Percentiles rank a stretch among this genome's conserved stretches.
phyloP scores from a whole-genome alignment of 2,329 filamentous ascomycete genomes.

The Exophiala sp. region DNA sequence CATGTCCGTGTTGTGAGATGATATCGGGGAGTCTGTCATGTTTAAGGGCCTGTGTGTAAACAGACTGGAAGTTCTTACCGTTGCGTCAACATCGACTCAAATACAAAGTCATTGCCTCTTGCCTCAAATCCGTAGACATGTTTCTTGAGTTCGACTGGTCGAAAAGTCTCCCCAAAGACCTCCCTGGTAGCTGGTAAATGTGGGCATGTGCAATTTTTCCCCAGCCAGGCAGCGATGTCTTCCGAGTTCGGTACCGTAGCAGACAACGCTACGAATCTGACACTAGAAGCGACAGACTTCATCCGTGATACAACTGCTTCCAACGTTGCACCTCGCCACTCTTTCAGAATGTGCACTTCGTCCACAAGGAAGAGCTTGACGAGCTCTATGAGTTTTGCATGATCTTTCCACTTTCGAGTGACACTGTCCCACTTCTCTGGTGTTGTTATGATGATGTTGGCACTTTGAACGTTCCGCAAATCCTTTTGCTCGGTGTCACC shows the following conservation, averaged over 20 bases:
- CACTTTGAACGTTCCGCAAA: conserved; percentile 65
- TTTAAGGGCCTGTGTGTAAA: conserved; percentile 4
- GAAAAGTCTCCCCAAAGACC: conserved; percentile 73
- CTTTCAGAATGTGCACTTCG: conserved; percentile 82
- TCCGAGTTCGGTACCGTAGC: conserved; percentile 79
- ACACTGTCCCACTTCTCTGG: conserved; percentile 92
- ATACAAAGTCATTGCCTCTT: conserved; percentile 67
- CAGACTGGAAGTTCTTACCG: conserved; percentile 40
- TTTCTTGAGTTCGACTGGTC: conserved; percentile 73
- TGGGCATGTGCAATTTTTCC: conserved; percentile 58
- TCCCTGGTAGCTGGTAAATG: conserved; percentile 64
- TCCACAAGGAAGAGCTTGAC: conserved; percentile 81
- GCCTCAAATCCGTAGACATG: conserved; percentile 69
- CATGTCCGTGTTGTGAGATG: conserved; percentile 62
- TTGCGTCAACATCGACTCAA: conserved; percentile 66
- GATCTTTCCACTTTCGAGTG: conserved; percentile 81
- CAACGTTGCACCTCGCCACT: conserved; percentile 71
- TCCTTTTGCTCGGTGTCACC: conserved; percentile 71
- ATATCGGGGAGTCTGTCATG: conserved; percentile 58
- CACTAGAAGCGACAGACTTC: conserved; percentile 72
- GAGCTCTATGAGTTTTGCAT: conserved; percentile 68
- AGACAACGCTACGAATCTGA: conserved; percentile 77
- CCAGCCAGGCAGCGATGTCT: conserved; percentile 78
- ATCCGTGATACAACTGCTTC: conserved; percentile 83
- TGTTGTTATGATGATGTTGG: conserved; percentile 80